Evolutionary conservation across 208 protist genomes (phyloP).

Genomic region (Wallacemonas sp.): DNA sequence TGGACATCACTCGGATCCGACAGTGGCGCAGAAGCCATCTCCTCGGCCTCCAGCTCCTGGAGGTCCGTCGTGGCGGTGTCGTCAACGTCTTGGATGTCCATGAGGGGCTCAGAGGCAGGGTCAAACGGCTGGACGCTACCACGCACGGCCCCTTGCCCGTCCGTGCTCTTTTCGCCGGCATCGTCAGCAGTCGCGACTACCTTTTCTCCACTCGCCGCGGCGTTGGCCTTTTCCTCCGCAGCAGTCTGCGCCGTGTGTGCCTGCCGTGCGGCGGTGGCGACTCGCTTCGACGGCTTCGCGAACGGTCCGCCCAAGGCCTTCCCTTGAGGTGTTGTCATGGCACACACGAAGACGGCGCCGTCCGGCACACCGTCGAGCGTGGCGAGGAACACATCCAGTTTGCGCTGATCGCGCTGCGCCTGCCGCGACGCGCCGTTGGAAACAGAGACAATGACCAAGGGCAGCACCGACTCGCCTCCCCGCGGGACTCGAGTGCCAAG

Average conservation of each 20-base stretch:
- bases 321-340: conserved; percentile 1
- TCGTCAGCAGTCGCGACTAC: neutral
- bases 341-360: neutral
- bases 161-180: neutral
- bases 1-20: neutral
- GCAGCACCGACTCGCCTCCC: neutral
- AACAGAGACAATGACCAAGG: neutral
- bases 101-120: neutral
- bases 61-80: neutral
- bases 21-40: neutral
- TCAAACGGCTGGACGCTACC: no score
- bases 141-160: neutral
- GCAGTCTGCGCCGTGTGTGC: neutral
- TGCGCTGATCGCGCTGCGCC: neutral
- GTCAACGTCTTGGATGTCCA: neutral
- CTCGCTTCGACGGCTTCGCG: neutral
- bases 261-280: neutral
- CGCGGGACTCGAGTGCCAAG: no score
- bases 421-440: neutral
- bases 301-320: neutral
- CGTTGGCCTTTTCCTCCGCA: no score
- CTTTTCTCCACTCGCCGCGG: neutral
- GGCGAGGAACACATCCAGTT: neutral
- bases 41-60: neutral
- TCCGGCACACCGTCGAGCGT: neutral